Evolutionary conservation across 768 basidiomycete genomes (phyloP).

Genomic region (Leccinellum luteum): DNA sequence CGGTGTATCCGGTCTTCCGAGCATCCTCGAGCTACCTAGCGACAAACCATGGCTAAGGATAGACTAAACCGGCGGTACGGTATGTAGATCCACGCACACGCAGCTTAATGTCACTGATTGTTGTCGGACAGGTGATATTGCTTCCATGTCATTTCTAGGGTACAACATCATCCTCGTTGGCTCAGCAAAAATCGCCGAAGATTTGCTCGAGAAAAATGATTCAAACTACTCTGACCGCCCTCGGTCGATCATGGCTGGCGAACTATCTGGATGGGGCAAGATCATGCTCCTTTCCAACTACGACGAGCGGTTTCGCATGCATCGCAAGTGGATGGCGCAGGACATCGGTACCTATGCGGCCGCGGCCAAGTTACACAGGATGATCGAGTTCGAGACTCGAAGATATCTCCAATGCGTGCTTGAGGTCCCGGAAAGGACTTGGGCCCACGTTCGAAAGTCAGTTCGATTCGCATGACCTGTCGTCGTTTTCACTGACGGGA

Average conservation of each 20-base stretch:
- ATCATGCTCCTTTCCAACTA: conserved; percentile 17
- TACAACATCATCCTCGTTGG: conserved; percentile 44
- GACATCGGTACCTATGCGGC: conserved; percentile 9
- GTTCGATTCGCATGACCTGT: no score
- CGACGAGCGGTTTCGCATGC: conserved; percentile 12
- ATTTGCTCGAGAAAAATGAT: conserved; percentile 46
- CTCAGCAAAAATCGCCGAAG: conserved; percentile 38
- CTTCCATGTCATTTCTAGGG: conserved; percentile 8
- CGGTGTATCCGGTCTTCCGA: conserved; percentile 9
- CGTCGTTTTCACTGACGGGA: not conserved
- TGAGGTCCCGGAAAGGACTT: not conserved
- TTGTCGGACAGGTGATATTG: conserved; percentile 12
- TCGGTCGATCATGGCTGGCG: conserved; percentile 18
- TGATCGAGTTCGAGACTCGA: conserved; percentile 20
- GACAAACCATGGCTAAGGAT: conserved; percentile 12
- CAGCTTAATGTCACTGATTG: not conserved
- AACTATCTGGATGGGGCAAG: conserved; percentile 21
- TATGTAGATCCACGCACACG: not conserved
- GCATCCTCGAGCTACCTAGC: conserved; percentile 10
- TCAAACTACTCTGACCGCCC: conserved; percentile 38
- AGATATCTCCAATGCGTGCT: conserved; percentile 9
- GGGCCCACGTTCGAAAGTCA: not conserved
- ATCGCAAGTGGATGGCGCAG: conserved; percentile 20
- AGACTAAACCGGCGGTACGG: conserved; percentile 12
- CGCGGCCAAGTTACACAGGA: conserved; percentile 10